Evolutionary conservation across 2,329 filamentous ascomycete genomes (phyloP).

Genomic region (Penicillium sumatraense): DNA sequence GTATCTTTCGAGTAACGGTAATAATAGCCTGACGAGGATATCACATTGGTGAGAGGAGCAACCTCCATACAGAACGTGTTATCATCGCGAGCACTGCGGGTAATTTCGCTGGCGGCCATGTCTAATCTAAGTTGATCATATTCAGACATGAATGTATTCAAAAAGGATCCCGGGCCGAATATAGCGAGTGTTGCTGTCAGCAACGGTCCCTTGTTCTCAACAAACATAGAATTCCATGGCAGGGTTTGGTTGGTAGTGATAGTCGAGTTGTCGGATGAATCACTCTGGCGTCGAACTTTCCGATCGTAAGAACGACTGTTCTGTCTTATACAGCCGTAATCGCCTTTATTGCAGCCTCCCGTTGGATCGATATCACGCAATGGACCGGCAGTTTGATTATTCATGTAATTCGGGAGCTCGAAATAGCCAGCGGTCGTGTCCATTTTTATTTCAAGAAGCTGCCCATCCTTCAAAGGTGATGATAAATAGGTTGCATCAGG

Average conservation of each 20-base stretch:
- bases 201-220: constrained; percentile 22
- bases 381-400: constrained; percentile 23
- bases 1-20: background rate
- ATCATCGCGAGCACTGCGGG: too few species aligned
- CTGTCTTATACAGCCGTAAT: background rate
- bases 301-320: background rate
- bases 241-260: background rate
- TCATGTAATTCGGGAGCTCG: constrained; percentile 37
- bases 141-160: constrained; percentile 13
- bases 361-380: constrained; percentile 18
- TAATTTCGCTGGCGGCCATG: background rate
- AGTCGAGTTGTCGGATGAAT: background rate
- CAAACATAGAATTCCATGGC: background rate
- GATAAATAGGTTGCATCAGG: background rate
- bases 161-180: constrained; percentile 29
- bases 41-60: background rate
- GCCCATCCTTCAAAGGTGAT: background rate
- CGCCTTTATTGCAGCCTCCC: background rate
- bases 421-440: constrained; percentile 39
- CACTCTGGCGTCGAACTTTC: background rate
- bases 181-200: constrained; percentile 26
- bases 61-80: background rate
- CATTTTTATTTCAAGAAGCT: constrained; percentile 27
- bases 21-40: background rate
- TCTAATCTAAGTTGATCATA: background rate